Evolutionary conservation across 352 stramenopile genomes (phyloP), one percentile per base, ranked within the genome.

Genomic region (Phytophthora pini): DNA sequence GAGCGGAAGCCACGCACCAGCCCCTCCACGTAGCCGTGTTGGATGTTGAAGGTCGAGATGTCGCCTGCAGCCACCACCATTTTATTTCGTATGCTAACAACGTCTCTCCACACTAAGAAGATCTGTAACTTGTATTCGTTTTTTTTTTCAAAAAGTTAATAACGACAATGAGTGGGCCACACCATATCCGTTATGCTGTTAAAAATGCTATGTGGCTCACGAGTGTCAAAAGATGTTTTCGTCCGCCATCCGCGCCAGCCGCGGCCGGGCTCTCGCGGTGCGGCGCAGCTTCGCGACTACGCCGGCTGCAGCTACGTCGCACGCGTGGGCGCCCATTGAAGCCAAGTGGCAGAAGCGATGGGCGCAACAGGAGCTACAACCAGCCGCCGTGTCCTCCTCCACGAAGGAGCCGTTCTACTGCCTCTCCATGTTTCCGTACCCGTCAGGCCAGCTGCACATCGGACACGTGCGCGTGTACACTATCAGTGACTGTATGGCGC

Each of bases 401-500:
- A 47, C 41, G 29, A 90, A 91, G 67, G 66, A 84, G 38, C 77
- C 79, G 41, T 94, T 90, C 68, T 98, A 98, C 71, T 94, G 90
- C 49, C 81, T 98, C 64, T 76, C 90, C 73, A 99, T 99, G 98
- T 99, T 99, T 70, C 98, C 98, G 31, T 99, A 99, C 74, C 98
- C 98, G 41, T 99, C 97, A 5, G 89, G 90, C 1, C 89, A 96
- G 55, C 73, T 99, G 53, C 98, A 99, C 76, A 98, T 99, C 17
- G 98, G 98, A 44, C 98, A 99, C 84, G 97, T 99, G 31, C 97
- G 98, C 69, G 98, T 99, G 60, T 99, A 99, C 81, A 99, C 92
- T 65, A 98, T 99, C 56, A 99, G 97, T 43, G 98, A 99, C 79
- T 97, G 98, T 49, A 98, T 99, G 81, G 80, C 97, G 20, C 92